phyloP scores from a whole-genome alignment of 257 asterid genomes.

The Solanum habrochaites region DNA sequence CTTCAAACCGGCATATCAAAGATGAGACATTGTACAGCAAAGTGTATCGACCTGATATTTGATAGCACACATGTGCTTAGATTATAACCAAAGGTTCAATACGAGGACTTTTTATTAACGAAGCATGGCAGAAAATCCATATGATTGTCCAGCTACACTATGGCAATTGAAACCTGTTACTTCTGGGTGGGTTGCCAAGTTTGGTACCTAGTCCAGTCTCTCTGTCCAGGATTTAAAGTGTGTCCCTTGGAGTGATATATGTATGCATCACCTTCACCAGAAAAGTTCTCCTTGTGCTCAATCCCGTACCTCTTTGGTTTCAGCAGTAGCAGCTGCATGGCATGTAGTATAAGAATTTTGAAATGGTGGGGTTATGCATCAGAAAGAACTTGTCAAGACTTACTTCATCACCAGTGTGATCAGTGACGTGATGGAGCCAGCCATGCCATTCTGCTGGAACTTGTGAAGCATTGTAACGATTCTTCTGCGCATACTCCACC shows the following conservation, averaged over 20 bases:
- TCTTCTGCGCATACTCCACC: conserved; percentile 95
- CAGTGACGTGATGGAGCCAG: conserved; percentile 90
- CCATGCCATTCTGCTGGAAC: conserved; percentile 99
- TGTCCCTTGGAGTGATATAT: conserved; percentile 98
- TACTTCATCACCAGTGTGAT: conserved; percentile 97
- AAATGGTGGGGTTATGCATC: neutral
- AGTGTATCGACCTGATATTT: neutral
- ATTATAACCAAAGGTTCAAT: neutral
- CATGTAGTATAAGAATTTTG: conserved; percentile 8
- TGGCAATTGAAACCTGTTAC: conserved; percentile 1
- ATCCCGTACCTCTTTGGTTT: conserved; percentile 82
- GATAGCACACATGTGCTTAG: neutral
- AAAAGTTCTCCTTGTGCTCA: conserved; percentile 86
- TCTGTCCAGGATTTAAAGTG: conserved; percentile 80
- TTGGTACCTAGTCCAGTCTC: conserved; percentile 93
- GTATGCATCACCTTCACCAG: conserved; percentile 96
- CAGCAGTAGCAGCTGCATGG: conserved; percentile 74
- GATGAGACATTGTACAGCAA: neutral
- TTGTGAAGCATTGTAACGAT: conserved; percentile 95
- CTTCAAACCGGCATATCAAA: neutral
- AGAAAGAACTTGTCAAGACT: neutral
- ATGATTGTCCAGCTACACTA: conserved; percentile 7
- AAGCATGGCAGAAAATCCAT: conserved; percentile 3
- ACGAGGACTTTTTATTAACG: conserved; percentile 23
- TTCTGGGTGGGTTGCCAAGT: conserved; percentile 79